A percentile compares a stretch with the other conserved stretches of the same genome.
Conservation (phyloP, 139 green algal species). For the Chlamydomonas sp. region DNA sequence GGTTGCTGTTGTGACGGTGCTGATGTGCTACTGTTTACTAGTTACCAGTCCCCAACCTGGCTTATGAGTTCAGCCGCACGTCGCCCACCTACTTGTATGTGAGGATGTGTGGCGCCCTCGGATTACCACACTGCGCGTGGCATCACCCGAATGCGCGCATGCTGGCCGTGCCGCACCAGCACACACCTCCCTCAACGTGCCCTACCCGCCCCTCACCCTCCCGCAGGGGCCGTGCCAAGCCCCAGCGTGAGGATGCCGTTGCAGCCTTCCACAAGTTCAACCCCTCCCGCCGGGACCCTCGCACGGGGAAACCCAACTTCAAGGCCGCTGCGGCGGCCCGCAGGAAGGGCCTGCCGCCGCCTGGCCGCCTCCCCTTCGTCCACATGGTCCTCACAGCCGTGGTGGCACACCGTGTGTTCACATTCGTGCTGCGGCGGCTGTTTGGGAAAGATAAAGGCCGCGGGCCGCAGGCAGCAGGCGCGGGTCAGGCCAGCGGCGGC, state of each 20-base stretch:
- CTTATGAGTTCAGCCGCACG: too few relatives aligned
- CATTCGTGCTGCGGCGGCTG: background rate
- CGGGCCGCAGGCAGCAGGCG: too few relatives aligned
- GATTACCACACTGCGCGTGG: too few relatives aligned
- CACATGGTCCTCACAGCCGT: constrained; percentile 3
- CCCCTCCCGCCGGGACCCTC: background rate
- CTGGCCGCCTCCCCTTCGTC: background rate
- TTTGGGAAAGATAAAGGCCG: background rate
- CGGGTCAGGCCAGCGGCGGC: background rate
- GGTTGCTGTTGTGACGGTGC: too few relatives aligned
- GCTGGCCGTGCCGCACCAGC: too few relatives aligned
- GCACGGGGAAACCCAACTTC: background rate
- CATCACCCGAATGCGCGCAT: too few relatives aligned
- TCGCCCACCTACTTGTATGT: too few relatives aligned
- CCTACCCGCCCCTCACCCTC: background rate
- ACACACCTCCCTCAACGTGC: background rate
- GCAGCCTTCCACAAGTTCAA: constrained; percentile 28
- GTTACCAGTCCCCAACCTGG: too few relatives aligned
- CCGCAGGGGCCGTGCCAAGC: background rate
- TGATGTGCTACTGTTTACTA: too few relatives aligned
- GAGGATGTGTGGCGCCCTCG: too few relatives aligned
- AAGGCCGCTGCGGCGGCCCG: background rate
- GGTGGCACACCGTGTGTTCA: constrained; percentile 2
- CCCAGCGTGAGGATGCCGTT: background rate
- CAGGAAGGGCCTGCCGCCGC: background rate